Evolutionary conservation across 306 rosid species (phyloP).

Genomic region (Dalbergia cultrata): DNA sequence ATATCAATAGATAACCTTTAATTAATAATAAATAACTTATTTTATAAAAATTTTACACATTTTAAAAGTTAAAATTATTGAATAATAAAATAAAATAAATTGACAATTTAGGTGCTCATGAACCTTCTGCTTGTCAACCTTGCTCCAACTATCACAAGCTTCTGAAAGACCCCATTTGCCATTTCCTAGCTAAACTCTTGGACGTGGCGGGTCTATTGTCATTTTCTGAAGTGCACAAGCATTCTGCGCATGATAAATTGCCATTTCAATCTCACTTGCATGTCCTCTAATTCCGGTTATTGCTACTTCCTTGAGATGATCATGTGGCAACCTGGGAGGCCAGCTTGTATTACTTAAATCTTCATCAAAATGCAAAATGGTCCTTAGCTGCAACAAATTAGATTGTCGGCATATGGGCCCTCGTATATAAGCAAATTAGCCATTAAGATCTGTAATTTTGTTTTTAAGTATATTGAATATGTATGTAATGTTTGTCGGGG

Average conservation of each 20-base stretch:
- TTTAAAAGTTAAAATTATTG: no score
- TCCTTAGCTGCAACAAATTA: constrained; percentile 45
- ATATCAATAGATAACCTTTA: no score
- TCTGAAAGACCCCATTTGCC: constrained; percentile 45
- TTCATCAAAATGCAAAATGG: constrained; percentile 6
- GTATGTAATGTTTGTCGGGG: not conserved
- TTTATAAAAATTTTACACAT: no score
- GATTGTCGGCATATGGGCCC: constrained; percentile 53
- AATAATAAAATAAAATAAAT: no score
- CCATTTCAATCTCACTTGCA: constrained; percentile 47
- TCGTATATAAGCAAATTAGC: not conserved
- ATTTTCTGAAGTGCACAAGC: constrained; percentile 49
- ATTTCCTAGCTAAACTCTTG: constrained; percentile 44
- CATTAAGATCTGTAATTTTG: not conserved
- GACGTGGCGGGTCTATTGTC: constrained; percentile 50
- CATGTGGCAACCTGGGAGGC: constrained; percentile 7
- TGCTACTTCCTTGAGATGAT: constrained; percentile 41
- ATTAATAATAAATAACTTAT: no score
- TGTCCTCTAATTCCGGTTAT: constrained; percentile 46
- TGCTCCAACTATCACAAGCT: constrained; percentile 39
- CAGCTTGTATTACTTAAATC: not conserved
- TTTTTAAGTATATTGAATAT: not conserved
- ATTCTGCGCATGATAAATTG: constrained; percentile 42
- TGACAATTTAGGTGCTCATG: constrained; percentile 4
- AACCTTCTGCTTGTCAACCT: constrained; percentile 24